These are phyloP conservation scores for Pelargonium myrrhifolium DNA, from an alignment of 441 rosid genomes.

Conservation along the genomic window DNA sequence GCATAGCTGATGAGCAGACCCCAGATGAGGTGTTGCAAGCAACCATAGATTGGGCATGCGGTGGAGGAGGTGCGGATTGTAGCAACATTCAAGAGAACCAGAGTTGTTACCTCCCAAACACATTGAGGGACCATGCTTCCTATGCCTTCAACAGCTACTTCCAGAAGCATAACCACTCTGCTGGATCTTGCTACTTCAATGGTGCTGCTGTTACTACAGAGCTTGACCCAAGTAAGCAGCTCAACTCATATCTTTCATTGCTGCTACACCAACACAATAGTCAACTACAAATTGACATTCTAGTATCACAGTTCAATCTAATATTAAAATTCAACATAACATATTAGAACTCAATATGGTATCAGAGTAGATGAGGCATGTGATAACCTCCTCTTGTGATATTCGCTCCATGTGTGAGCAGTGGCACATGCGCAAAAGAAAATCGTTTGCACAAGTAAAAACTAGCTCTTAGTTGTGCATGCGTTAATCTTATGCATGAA, in stretches of 20 bases:
- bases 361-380: not conserved
- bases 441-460: too few relatives aligned
- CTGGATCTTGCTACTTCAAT: constrained; percentile 16
- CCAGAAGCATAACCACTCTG: constrained; percentile 7
- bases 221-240: constrained; percentile 12
- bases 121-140: constrained; percentile 15
- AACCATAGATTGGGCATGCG: constrained; percentile 10
- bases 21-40: not conserved
- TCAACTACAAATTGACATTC: too few relatives aligned
- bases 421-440: too few relatives aligned
- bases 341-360: too few relatives aligned
- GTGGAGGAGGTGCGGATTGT: constrained; percentile 13
- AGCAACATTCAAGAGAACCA: constrained; percentile 12
- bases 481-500: too few relatives aligned
- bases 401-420: too few relatives aligned
- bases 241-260: not conserved
- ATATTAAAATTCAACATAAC: not conserved
- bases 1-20: constrained; percentile 6
- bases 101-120: constrained; percentile 12
- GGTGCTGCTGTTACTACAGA: constrained; percentile 15
- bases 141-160: constrained; percentile 17
- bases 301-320: not conserved
- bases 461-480: too few relatives aligned
- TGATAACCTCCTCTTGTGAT: too few relatives aligned
- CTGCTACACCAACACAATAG: too few relatives aligned